Evolutionary conservation across 2,329 filamentous ascomycete genomes (phyloP).

Genomic region (Didymella arachidicola): DNA sequence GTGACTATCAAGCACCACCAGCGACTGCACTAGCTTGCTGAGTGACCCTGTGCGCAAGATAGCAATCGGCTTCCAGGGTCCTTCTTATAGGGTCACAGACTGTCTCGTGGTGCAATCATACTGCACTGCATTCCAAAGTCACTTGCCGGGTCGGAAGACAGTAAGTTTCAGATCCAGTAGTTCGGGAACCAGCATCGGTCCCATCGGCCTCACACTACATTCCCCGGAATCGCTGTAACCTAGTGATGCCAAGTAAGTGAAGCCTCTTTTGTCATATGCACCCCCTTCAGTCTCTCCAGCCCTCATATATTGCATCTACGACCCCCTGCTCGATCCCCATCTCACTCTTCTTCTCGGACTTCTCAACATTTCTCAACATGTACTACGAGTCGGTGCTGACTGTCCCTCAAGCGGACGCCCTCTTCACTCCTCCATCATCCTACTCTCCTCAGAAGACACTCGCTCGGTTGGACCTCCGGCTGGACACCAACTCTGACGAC

Average conservation of each 20-base stretch:
- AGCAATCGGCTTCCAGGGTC: conserved; percentile 44
- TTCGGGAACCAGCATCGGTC: conserved; percentile 44
- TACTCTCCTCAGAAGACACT: conserved; percentile 51
- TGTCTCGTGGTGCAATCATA: conserved; percentile 50
- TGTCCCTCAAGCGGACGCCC: conserved; percentile 53
- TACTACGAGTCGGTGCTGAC: conserved; percentile 49
- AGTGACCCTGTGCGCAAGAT: conserved; percentile 44
- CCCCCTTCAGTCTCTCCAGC: conserved; percentile 24
- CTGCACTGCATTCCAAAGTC: conserved; percentile 47
- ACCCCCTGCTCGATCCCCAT: conserved; percentile 24
- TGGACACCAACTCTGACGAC: conserved; percentile 52
- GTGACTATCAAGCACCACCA: conserved; percentile 38
- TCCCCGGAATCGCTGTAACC: conserved; percentile 49
- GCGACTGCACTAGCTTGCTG: conserved; percentile 45
- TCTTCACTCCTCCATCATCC: conserved; percentile 53
- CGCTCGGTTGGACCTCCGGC: conserved; percentile 49
- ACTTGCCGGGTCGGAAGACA: conserved; percentile 47
- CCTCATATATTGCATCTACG: conserved; percentile 38
- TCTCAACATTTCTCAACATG: conserved; percentile 44
- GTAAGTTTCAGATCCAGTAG: conserved; percentile 50
- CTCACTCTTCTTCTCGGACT: conserved; percentile 19
- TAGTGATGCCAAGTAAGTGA: conserved; percentile 53
- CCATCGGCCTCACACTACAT: conserved; percentile 45
- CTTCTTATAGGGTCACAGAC: conserved; percentile 49
- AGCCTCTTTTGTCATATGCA: conserved; percentile 46